Evolutionary conservation across 2,329 filamentous ascomycete species (phyloP), one percentile per base, ranked within the genome.

Genomic region (Aschersonia sp.): DNA sequence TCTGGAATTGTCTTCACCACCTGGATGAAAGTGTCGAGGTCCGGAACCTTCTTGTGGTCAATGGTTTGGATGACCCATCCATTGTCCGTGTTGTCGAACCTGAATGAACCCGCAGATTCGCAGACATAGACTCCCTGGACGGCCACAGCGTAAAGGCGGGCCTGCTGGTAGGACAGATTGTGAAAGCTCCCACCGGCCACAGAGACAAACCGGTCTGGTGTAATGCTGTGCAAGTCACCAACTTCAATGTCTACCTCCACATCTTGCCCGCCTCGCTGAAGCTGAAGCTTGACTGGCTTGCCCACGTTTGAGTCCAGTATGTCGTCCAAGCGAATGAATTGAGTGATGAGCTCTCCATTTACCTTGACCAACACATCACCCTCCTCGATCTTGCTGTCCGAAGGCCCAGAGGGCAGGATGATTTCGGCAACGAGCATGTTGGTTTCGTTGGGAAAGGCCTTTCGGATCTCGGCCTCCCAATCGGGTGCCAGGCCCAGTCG

Each of bases 371-470:
- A 70, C 30, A 98, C 84, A 64, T 98, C 92, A 44, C 92, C 92
- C 64, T 98, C 92, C 63, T 95, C 84, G 30, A 98, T 77, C 65
- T 94, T 91, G 48, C 75, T 72, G 59, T 94, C 79, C 1, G 85
- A 92, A 30, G 92, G 94, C 0, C 92, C 94, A 56, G 89, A 80
- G 0, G 92, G 91, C 6, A 98, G 76, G 10, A 97, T 82, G 51
- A 96, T 94, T 67, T 98, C 94, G 28, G 89, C 91, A 9, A 96
- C 91, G 31, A 98, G 77, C 87, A 98, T 89, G 59, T 92, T 94
- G 30, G 89, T 97, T 68, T 96, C 92, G 56, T 86, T 84, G 1
- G 94, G 92, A 55, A 95, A 94, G 30, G 79, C 73, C 55, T 85
- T 80, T 35, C 92, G 82, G 53, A 94, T 80, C 49, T 83, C 81